Evolutionary conservation across 23 red algal species (phyloP), one percentile per base, ranked within the genome.

Genomic region (Gracilaria caudata): DNA sequence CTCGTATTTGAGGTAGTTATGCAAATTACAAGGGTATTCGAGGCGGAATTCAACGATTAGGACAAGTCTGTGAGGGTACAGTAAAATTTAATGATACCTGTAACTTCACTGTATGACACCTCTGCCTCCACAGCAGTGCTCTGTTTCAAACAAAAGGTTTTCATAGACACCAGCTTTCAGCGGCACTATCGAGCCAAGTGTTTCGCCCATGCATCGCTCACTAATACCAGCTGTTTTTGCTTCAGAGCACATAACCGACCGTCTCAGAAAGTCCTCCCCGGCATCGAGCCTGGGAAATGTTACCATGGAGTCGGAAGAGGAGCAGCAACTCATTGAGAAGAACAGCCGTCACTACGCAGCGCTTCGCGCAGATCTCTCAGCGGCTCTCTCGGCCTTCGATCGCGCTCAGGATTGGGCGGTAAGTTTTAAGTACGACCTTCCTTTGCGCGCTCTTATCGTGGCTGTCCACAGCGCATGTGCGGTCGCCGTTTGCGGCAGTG

Each of bases 351-450:
- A 91, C 30, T 91, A 81, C 37, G 49, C 58, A 16, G 76, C 61
- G 26, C 78, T 98, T 45, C 95, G 95, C n/a, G 80, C 95, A n/a
- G 95, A 98, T 79, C 95, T 98, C 38, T 55, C 84, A 38, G 82
- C 90, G n/a, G 90, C 90, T 20, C 86, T 98, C 2, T 54, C 86
- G 10, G 85, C 90, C n/a, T 98, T 98, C 60, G 95, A 98, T 79
- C 90, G 90, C 40, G 95, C 95, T 34, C 79, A 91, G 32, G 95
- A 98, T 83, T 98, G 95, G 95, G 95, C 95, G 25, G 80, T 84
- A 84, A 51, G 80, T 84, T 56, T n/a, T 24, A 36, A 28, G 45
- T 32, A 51, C 46, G 14, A 8, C 6, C 73, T 7, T 53, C 24
- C 49, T 47, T 21, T 53, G 44, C 24, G 23, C 49, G 7, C 34